Conservation (phyloP, 2,329 filamentous ascomycete species). For the Monilinia polystroma region DNA sequence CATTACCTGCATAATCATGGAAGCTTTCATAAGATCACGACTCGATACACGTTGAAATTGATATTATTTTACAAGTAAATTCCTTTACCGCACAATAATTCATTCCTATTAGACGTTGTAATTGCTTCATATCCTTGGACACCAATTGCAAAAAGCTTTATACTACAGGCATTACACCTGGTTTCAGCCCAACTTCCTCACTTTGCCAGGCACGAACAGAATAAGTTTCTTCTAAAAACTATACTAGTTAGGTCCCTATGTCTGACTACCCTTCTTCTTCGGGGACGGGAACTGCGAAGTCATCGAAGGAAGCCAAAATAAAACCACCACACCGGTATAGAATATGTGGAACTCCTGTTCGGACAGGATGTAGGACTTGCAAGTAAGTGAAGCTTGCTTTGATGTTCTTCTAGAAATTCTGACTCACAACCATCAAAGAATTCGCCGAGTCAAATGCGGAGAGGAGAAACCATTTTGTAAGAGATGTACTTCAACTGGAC, state of each 20-base stretch:
- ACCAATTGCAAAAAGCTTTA: background rate
- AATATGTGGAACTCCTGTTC: conserved; percentile 37
- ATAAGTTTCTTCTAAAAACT: background rate
- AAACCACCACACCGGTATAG: conserved; percentile 34
- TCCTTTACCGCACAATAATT: background rate
- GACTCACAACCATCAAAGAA: conserved; percentile 29
- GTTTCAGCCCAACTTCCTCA: background rate
- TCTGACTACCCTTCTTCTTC: background rate
- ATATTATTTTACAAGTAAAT: background rate
- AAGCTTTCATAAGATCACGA: conserved; percentile 6
- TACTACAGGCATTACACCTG: background rate
- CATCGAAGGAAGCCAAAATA: conserved; percentile 23
- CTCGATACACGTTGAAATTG: background rate
- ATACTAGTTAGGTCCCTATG: background rate
- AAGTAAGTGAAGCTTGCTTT: conserved; percentile 30
- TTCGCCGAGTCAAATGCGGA: conserved; percentile 39
- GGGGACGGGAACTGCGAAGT: background rate
- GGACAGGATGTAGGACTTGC: conserved; percentile 37
- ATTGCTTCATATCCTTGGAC: background rate
- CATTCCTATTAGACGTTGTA: background rate
- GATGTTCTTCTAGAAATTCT: background rate
- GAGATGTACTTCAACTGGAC: conserved; percentile 37
- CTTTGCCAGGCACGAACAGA: background rate
- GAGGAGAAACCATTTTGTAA: conserved; percentile 39
- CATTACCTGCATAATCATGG: background rate